Base-by-base conservation (phyloP, 345 rosid genomes). In the Triadica sebifera region DNA sequence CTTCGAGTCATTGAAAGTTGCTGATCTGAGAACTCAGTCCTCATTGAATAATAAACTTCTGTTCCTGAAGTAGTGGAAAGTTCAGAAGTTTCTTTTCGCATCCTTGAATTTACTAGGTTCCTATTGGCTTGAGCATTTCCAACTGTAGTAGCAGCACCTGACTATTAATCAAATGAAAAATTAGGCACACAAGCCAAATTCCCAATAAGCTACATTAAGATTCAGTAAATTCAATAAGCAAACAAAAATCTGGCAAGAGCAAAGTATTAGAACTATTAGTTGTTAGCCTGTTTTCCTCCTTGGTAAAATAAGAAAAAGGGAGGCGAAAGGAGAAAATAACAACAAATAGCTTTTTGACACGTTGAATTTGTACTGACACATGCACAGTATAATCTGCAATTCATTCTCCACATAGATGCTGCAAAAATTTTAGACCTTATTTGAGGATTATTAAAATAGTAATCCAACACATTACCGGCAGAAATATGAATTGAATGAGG, bases 21-120 rank as follows among this genome's bases (percentile, higher is more conserved):
- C 49, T 50, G 9, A 64, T 84, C 84, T 24, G 86, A 84, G 63
- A 63, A 70, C 24, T 83, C 86, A 24, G 83, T 29, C 78, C 79
- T 82, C 47, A 76, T 74, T 2, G 91, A 82, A 34, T 70, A 72
- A 57, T 74, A 81, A 15, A 74, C 43, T 43, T 89, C 88, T 24
- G 85, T 81, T 19, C 78, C 81, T 1, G 86, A 72, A 17, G 82
- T 17, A 68, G 57, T 39, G 34, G 86, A 78, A 8, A 47, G 38
- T 51, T 78, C 76, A 20, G 79, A 56, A 66, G 69, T 65, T 64
- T 79, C 75, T 49, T 75, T 87, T 67, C 79, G 82, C 16, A 73
- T 64, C 69, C 76, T 81, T 71, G 74, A 66, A 74, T 65, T 66
- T n/a, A 73, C 69, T 17, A 80, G 66, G 65, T 76, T 79, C 56